phyloP scores from a whole-genome alignment of 2,329 filamentous ascomycete genomes.

The Penicillium glabrum region DNA sequence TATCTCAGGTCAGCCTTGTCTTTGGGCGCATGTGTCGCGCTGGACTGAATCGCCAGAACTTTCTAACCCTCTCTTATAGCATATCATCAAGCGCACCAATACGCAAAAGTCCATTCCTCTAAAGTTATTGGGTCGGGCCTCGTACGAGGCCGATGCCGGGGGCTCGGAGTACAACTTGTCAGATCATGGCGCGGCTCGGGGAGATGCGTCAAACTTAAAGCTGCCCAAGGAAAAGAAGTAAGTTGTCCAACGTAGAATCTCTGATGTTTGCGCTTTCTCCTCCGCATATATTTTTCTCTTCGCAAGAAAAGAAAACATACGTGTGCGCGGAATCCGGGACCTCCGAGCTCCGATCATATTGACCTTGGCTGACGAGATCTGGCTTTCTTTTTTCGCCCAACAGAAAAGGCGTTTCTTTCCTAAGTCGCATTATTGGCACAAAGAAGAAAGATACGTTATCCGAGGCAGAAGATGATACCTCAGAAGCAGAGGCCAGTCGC shows the following conservation, averaged over 20 bases:
- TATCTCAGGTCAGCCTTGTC: conserved; percentile 58
- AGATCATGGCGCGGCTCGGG: conserved; percentile 30
- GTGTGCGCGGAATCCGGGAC: background rate
- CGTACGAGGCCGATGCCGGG: conserved; percentile 43
- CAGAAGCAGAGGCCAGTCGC: conserved; percentile 68
- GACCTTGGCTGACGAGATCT: conserved; percentile 9
- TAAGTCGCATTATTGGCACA: conserved; percentile 76
- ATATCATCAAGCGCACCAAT: conserved; percentile 67
- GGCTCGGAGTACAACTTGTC: conserved; percentile 33
- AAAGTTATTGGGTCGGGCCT: conserved; percentile 40
- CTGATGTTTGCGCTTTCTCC: background rate
- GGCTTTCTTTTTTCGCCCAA: conserved; percentile 13
- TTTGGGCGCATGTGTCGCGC: background rate
- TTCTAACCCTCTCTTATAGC: conserved; percentile 38
- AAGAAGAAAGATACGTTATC: conserved; percentile 67
- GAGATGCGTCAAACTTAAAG: conserved; percentile 35
- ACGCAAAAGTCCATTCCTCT: conserved; percentile 59
- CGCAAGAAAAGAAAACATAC: background rate
- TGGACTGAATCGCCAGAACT: background rate
- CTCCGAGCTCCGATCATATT: background rate
- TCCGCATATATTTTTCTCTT: background rate
- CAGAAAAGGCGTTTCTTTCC: conserved; percentile 86
- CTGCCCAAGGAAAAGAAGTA: conserved; percentile 65
- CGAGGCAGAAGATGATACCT: conserved; percentile 59
- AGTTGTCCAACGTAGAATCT: conserved; percentile 28